Evolutionary conservation across 805 yeast genomes (phyloP).

Genomic region (Ogataea ramenticola): DNA sequence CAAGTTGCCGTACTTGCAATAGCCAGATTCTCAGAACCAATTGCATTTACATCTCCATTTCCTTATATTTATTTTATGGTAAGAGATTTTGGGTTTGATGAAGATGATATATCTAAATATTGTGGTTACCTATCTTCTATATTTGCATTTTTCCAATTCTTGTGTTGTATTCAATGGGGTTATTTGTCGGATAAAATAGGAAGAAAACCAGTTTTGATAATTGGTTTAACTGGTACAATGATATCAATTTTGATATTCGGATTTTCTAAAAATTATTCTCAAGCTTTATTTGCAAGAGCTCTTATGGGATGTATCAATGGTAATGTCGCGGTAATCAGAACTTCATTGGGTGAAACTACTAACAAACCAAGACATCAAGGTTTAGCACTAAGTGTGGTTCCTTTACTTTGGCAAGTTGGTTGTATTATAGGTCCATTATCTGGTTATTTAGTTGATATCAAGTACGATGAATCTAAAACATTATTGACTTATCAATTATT

Average conservation of each 20-base stretch:
- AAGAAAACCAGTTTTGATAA: constrained; percentile 43
- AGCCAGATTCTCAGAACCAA: constrained; percentile 54
- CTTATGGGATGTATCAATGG: constrained; percentile 55
- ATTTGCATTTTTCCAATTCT: constrained; percentile 55
- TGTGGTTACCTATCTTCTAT: constrained; percentile 56
- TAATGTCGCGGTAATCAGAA: constrained; percentile 57
- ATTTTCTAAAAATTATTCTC: constrained; percentile 41
- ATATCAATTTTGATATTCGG: constrained; percentile 45
- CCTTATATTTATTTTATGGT: constrained; percentile 63
- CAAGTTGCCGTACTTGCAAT: constrained; percentile 35
- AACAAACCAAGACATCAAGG: constrained; percentile 53
- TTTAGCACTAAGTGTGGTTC: constrained; percentile 53
- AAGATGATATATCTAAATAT: constrained; percentile 48
- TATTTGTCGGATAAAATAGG: constrained; percentile 46
- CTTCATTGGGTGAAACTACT: constrained; percentile 55
- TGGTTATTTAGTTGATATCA: constrained; percentile 30
- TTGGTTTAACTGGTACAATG: constrained; percentile 47
- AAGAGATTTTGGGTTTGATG: constrained; percentile 44
- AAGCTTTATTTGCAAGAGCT: constrained; percentile 47
- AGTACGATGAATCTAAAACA: neutral
- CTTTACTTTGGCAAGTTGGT: constrained; percentile 56
- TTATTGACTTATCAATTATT: neutral
- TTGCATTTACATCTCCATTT: constrained; percentile 56
- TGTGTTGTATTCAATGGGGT: constrained; percentile 58
- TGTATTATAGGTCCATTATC: constrained; percentile 52